Percentiles rank a stretch among this genome's conserved stretches.
phyloP scores from a whole-genome alignment of 768 basidiomycete species.

The Auriscalpium vulgare region DNA sequence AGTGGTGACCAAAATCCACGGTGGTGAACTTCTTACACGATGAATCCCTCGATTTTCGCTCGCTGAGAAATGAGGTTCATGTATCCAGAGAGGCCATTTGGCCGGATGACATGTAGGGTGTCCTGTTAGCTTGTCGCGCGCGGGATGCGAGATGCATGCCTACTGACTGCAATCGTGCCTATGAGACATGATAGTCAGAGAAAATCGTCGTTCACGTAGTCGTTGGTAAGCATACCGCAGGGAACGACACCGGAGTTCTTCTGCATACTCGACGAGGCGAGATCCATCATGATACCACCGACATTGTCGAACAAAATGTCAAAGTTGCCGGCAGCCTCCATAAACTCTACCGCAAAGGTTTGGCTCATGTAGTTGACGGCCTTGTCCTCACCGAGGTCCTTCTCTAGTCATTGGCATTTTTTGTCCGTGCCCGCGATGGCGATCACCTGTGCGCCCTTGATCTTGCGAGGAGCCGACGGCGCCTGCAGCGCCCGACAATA shows the following conservation, averaged over 20 bases:
- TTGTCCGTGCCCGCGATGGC: slow-evolving; percentile 76
- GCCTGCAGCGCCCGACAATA: slow-evolving; percentile 88
- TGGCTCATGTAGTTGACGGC: slow-evolving; percentile 83
- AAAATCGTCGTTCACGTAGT: not conserved
- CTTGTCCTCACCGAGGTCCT: slow-evolving; percentile 81
- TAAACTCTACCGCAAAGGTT: slow-evolving; percentile 56
- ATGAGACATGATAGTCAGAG: not conserved
- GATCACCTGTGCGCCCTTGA: slow-evolving; percentile 71
- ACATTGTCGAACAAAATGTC: slow-evolving; percentile 86
- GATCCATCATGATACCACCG: slow-evolving; percentile 75
- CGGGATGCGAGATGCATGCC: not conserved
- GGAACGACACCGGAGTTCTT: slow-evolving; percentile 66
- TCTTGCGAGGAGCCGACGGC: slow-evolving; percentile 77
- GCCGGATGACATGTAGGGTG: slow-evolving; percentile 43
- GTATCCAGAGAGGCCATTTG: slow-evolving; percentile 63
- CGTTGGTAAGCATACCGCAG: slow-evolving; percentile 48
- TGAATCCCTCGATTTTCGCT: slow-evolving; percentile 77
- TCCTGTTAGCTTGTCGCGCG: not conserved
- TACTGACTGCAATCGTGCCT: slow-evolving; percentile 76
- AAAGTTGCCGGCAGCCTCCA: slow-evolving; percentile 68
- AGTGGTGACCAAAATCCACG: not conserved
- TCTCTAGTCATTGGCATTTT: slow-evolving; percentile 81
- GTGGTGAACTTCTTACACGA: slow-evolving; percentile 46
- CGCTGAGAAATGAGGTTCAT: slow-evolving; percentile 65
- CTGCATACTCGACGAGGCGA: slow-evolving; percentile 67